Conservation (phyloP, 2,329 filamentous ascomycete genomes). For the Paecilomyces niveus region DNA sequence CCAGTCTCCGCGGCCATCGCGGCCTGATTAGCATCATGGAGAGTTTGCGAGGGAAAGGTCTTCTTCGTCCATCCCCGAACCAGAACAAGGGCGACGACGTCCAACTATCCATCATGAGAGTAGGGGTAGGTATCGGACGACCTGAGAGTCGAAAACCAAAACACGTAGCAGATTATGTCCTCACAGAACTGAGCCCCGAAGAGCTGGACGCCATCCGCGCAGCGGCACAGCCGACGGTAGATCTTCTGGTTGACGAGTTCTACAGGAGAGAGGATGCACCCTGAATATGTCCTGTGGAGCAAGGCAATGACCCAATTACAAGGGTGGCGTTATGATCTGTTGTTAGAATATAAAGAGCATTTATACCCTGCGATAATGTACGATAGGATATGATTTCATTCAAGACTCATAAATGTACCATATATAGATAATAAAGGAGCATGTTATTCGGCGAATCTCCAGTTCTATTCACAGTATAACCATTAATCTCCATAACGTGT, state of each 20-base stretch:
- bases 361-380: neutral
- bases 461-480: neutral
- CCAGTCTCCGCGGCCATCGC: conserved; percentile 65
- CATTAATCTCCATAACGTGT: neutral
- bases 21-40: conserved; percentile 62
- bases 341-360: neutral
- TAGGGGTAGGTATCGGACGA: conserved; percentile 83
- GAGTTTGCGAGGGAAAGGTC: conserved; percentile 40
- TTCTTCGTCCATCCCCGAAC: conserved; percentile 40
- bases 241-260: conserved; percentile 46
- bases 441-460: neutral
- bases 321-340: neutral
- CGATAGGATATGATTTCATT: neutral
- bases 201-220: conserved; percentile 48
- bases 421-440: neutral
- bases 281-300: neutral
- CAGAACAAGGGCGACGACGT: conserved; percentile 25
- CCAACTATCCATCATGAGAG: conserved; percentile 44
- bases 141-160: conserved; percentile 60
- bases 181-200: conserved; percentile 55
- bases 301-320: neutral
- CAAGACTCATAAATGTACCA: neutral
- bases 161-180: conserved; percentile 69
- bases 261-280: conserved; percentile 33
- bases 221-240: conserved; percentile 43